Conservation (phyloP, 2,329 filamentous ascomycete genomes). For the Phialocephala sp. region DNA sequence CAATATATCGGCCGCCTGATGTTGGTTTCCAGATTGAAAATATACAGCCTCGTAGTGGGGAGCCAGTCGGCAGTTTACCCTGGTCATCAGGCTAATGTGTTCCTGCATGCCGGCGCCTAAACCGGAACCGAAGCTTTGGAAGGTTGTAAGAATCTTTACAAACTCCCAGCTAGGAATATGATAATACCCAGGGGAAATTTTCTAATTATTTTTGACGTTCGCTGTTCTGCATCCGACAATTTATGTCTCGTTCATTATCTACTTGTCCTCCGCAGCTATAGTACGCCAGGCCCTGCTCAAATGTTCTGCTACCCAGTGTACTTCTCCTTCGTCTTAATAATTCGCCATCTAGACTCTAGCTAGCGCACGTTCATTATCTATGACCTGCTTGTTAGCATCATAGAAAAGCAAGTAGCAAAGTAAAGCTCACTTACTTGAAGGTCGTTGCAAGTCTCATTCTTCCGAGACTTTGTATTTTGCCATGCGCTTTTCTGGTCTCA, state of each 20-base stretch:
- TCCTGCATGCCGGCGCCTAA: neutral
- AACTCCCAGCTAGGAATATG: no score
- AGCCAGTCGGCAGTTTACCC: neutral
- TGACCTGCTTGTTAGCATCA: no score
- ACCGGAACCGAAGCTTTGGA: no score
- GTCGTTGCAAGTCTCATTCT: neutral
- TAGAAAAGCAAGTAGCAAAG: no score
- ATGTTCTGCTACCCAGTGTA: neutral
- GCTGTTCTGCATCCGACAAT: no score
- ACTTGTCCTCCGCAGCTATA: no score
- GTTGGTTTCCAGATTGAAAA: neutral
- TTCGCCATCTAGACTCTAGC: neutral
- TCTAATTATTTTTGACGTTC: no score
- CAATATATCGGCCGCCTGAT: constrained; percentile 4
- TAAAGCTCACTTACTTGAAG: no score
- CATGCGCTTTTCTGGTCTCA: neutral
- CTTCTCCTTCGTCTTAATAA: neutral
- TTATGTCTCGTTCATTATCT: no score
- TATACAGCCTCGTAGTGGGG: neutral
- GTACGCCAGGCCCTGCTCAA: neutral
- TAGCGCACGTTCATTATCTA: no score
- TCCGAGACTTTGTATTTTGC: neutral
- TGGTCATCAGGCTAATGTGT: neutral
- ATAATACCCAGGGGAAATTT: no score
- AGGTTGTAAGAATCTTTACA: no score